phyloP scores from a whole-genome alignment of 148 eudicot species.

The Chenopodium album region DNA sequence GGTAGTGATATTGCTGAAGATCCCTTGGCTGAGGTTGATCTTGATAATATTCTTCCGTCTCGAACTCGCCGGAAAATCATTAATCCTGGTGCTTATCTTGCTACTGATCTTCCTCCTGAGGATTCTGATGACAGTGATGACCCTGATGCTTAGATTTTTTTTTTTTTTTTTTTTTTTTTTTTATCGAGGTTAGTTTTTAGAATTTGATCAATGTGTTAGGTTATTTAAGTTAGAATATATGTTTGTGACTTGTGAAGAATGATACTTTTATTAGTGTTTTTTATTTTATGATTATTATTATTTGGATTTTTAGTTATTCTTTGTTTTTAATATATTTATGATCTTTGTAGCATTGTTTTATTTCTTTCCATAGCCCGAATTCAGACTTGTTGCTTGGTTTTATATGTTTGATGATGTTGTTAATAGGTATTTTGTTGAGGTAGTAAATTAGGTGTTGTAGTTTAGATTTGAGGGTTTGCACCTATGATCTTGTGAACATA shows the following conservation, averaged over 20 bases:
- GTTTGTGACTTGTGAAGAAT: not conserved
- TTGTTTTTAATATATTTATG: not conserved
- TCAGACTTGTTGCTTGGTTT: not conserved
- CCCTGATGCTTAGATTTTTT: slow-evolving; percentile 37
- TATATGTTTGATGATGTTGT: not conserved
- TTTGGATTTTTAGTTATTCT: not conserved
- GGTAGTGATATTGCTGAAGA: slow-evolving; percentile 68
- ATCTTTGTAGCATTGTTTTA: not conserved
- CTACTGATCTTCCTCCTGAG: slow-evolving; percentile 25
- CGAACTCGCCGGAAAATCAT: slow-evolving; percentile 54
- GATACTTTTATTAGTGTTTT: not conserved
- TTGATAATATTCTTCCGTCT: slow-evolving; percentile 77
- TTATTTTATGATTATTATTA: not conserved
- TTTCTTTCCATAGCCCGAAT: not conserved
- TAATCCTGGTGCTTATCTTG: slow-evolving; percentile 43
- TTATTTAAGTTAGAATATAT: not conserved
- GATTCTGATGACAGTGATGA: slow-evolving; percentile 37
- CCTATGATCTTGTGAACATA: not conserved
- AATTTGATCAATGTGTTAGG: slow-evolving; percentile 1
- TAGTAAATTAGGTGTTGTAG: not conserved
- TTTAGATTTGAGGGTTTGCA: not conserved
- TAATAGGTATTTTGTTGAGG: not conserved
- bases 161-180: not conserved
- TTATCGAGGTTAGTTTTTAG: slow-evolving; percentile 9
- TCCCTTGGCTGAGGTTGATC: slow-evolving; percentile 82